Evolutionary conservation across 2,329 filamentous ascomycete genomes (phyloP).

Genomic region (Daldinia eschscholtzii): DNA sequence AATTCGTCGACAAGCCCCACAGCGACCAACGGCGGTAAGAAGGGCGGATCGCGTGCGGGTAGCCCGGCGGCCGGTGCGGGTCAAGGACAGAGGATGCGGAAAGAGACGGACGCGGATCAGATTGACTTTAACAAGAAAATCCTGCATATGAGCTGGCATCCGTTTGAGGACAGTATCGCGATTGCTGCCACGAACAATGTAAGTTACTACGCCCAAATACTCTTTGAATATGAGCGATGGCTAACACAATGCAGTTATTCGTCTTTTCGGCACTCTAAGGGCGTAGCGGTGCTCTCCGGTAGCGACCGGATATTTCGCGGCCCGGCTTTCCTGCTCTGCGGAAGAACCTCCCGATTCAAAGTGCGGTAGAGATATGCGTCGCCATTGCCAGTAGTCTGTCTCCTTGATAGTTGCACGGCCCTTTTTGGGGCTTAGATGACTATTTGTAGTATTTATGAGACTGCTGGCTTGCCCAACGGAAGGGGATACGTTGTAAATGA

Average conservation of each 20-base stretch:
- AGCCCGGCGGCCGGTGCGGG: slow-evolving; percentile 83
- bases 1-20: slow-evolving; percentile 82
- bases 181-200: slow-evolving; percentile 99
- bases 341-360: slow-evolving; percentile 26
- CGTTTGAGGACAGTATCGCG: slow-evolving; percentile 98
- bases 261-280: slow-evolving; percentile 80
- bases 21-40: slow-evolving; percentile 80
- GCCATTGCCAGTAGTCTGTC: slow-evolving; percentile 35
- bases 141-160: slow-evolving; percentile 99
- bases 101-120: slow-evolving; percentile 98
- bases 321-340: slow-evolving; percentile 22
- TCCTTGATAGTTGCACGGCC: slow-evolving; percentile 37
- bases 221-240: slow-evolving; percentile 6
- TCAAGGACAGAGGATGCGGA: slow-evolving; percentile 94
- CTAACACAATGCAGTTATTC: slow-evolving; percentile 70
- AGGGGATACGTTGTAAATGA: slow-evolving; percentile 43
- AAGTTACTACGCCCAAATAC: slow-evolving; percentile 59
- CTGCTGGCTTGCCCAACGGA: slow-evolving; percentile 41
- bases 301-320: slow-evolving; percentile 33
- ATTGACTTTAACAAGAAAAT: slow-evolving; percentile 99
- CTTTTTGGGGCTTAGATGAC: slow-evolving; percentile 33
- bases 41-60: slow-evolving; percentile 86
- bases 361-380: slow-evolving; percentile 34
- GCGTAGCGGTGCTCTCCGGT: slow-evolving; percentile 19
- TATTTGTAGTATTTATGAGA: slow-evolving; percentile 35